Evolutionary conservation across 441 rosid genomes (phyloP), one percentile per base, ranked within the genome.

Genomic region (Erodium texanum): DNA sequence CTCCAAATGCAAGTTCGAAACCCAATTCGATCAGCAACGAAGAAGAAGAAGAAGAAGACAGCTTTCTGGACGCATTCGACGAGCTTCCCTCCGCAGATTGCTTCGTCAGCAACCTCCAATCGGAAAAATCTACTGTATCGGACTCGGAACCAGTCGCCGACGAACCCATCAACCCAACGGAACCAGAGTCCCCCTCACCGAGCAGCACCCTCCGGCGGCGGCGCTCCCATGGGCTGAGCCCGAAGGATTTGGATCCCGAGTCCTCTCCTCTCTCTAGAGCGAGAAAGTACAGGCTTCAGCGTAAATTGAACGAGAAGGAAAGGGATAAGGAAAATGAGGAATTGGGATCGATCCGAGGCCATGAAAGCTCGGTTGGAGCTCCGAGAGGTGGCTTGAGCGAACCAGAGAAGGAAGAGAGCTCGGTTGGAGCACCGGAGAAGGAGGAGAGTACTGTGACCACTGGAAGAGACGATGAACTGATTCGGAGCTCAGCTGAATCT

Each of bases 1-100:
- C 71, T 8, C 65, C 66, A n/a, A 41, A 19, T 62, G 66, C 38
- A 18, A 16, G 66, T 38, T 16, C 15, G 23, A 43, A 24, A 41
- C 52, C 52, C 11, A 38, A 38, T 38, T 38, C 45, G 6, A 38
- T 2, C 45, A 38, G 1, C 45, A 38, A 38, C 45, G 45, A 38
- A 27, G 29, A 27, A 27, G 29, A 27, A 27, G 29, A 27, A 22
- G 79, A 74, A 22, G 86, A 75, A 56, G 65, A 20, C 59, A 67
- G 11, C 34, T 87, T 89, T 72, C 69, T 71, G 56, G 89, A 84
- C 59, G 84, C 90, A 2, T 72, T 72, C 6, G 93, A 87, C 34
- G 89, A 85, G 29, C 87, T 92, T 68, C 79, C 79, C 0, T 79
- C 79, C 61, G 54, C 78, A 77, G 90, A 86, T 68, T 80, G 79